Conservation (phyloP, 306 rosid genomes). For the Acacia acuminata region DNA sequence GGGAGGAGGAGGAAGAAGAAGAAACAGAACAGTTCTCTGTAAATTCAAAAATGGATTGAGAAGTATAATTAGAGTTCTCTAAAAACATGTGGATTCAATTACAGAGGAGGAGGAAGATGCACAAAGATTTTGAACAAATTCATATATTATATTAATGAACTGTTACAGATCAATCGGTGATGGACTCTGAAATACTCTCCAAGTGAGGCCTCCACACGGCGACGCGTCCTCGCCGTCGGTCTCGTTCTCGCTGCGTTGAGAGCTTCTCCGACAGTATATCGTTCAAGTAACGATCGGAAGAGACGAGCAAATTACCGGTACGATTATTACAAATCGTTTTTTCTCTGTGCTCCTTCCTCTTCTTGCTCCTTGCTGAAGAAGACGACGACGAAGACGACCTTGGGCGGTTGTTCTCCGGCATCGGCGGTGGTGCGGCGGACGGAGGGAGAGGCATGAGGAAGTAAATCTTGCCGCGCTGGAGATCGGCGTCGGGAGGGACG, state of each 20-base stretch:
- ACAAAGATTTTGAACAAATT: not conserved
- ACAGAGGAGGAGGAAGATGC: too few species aligned
- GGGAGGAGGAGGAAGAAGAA: not conserved
- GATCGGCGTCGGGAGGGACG: constrained; percentile 80
- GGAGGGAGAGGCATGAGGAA: constrained; percentile 74
- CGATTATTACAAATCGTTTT: not conserved
- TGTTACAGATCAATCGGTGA: constrained; percentile 51
- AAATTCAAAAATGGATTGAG: constrained; percentile 27
- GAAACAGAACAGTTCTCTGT: not conserved
- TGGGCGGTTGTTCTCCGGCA: constrained; percentile 28
- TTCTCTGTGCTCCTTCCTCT: constrained; percentile 34
- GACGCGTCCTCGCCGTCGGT: constrained; percentile 71
- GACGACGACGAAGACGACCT: constrained; percentile 37
- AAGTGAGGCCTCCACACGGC: constrained; percentile 88
- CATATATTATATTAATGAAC: not conserved
- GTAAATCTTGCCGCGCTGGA: constrained; percentile 85
- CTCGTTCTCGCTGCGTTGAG: constrained; percentile 59
- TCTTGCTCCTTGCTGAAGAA: constrained; percentile 26
- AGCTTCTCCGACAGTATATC: constrained; percentile 78
- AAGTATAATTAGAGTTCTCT: not conserved
- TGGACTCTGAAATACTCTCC: constrained; percentile 75
- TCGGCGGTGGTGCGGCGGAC: not conserved
- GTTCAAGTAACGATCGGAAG: constrained; percentile 65
- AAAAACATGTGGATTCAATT: too few species aligned
- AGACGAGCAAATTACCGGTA: constrained; percentile 35